Evolutionary conservation across 208 protist species (phyloP), one percentile per base, ranked within the genome.

Genomic region (Crithidia fasciculata): DNA sequence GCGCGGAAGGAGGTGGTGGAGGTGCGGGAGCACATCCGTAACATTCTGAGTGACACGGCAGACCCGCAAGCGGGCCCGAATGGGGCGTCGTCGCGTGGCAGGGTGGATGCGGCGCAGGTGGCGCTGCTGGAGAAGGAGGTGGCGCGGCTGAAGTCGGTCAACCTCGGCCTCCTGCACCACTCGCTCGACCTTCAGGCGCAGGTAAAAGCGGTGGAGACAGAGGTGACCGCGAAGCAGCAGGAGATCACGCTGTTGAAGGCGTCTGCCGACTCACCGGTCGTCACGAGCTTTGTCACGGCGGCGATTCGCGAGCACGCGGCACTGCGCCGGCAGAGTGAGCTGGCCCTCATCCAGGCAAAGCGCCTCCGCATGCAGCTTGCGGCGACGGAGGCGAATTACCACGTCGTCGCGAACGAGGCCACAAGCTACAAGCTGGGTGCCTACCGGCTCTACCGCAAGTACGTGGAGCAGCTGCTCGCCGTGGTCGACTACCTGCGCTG

Each of bases 321-420:
- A 28, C 74, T 97, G 45, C 88, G 88, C n/a, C 78, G 84, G 3
- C 88, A 94, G 58, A 88, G 85, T 75, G 92, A 94, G 60, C 85
- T 95, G 43, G 86, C 92, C 3, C 74, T 92, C 52, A 86, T 94
- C 61, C 88, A 90, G 39, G 84, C 82, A 8, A 91, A 92, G 80
- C 81, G 83, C 8, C 60, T 87, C 45, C 78, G 80, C 53, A 83
- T 97, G 64, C 90, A 94, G 63, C 84, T 97, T 16, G 84, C 81
- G 13, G 92, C 90, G 8, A 89, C 87, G 2, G 92, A 97, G 76
- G 90, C 92, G 10, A 97, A 97, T 83, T 86, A 89, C 59, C 87
- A 90, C 50, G 88, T 97, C 8, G 89, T 92, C 52, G 70, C 85
- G 40, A 97, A 97, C 78, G 92, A 97, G 81, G 92, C 90, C 15